Evolutionary conservation across 495 filamentous ascomycete species (phyloP), one percentile per base, ranked within the genome.

Genomic region (Penicillium dipodomyicola): DNA sequence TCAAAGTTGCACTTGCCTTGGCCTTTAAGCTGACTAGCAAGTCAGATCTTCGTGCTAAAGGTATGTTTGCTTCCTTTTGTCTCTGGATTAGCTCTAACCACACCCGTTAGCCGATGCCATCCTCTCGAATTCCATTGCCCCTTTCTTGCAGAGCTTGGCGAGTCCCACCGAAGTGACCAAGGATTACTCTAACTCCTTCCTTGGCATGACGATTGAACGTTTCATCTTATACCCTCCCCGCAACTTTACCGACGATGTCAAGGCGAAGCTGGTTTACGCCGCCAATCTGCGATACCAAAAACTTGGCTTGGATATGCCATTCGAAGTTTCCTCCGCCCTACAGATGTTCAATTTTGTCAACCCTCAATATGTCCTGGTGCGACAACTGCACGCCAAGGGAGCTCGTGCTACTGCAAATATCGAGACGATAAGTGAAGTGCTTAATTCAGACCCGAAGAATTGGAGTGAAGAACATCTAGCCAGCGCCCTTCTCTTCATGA

Each of bases 1-100:
- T 91, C 64, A 96, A 95, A 78, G 88, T 89, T 17, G 79, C 93
- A n/a, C 79, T 99, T 42, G 91, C 91, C 25, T 76, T 96, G 45
- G 91, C 93, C 4, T 95, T 95, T 66, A 94, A 92, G 70, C 83
- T 85, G 33, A 87, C 84, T 8, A 80, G 82, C 53, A 90, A 87
- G 63, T 72, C 82, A 46, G 92, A 96, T 71, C 76, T 97, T 49
- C 88, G 90, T 62, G 87, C 84, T 15, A 97, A 97, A 84, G 93
- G 94, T 96, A 74, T 65, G 70, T 66, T 47, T 30, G 27, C 37
- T 23, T n/a, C 43, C 37, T 35, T 25, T 56, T 47, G 3, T n/a
- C 39, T 59, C 15, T 61, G 23, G 33, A 19, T 49, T 37, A n/a
- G 49, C 57, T 35, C 62, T 71, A 60, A 67, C 64, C 64, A 56